Evolutionary conservation across 179 eudicot species (phyloP), one percentile per base, ranked within the genome.

Genomic region (Amaranthus tricolor): DNA sequence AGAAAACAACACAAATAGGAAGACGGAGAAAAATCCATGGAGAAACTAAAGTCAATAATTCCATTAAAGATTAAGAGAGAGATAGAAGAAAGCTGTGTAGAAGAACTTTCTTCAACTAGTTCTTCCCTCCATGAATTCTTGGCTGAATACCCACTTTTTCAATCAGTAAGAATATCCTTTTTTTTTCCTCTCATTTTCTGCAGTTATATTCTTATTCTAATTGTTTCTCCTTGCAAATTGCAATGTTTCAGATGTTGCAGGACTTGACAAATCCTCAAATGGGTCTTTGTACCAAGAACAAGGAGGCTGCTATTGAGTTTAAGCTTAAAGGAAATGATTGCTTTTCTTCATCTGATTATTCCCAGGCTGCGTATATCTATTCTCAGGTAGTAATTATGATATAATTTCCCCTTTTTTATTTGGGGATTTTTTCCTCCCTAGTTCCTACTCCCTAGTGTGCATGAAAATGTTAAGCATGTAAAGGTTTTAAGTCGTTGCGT

Each of bases 81-180:
- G 75, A 88, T 93, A 10, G 70, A 85, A 63, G 76, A 85, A 58
- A 87, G 90, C 78, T 79, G 58, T 6, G 7, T 76, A 2, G 70
- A 78, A 61, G 77, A 87, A 65, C 88, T 91, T 76, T 74, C 85
- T 62, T 75, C 90, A 11, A 83, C 91, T 4, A 83, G 79, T 76
- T 94, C 90, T 57, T 79, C 92, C 6, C 91, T 91, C 52, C 89
- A 86, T 78, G 62, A 84, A 43, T 91, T 89, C 87, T 84, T 94
- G 73, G 77, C 83, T 20, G 78, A 83, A 5, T 82, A 81, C n/a
- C 86, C 97, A 51, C 83, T 58, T 10, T 94, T 94, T 74, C 91
- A 89, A 63, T 60, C 74, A 13, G 82, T 66, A 70, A 55, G n/a
- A 14, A 60, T 16, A 11, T 24, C 4, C 65, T 31, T 10, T 17